Evolutionary conservation across 305 asterid species (phyloP), one percentile per base, ranked within the genome.

Genomic region (Fraxinus floribunda): DNA sequence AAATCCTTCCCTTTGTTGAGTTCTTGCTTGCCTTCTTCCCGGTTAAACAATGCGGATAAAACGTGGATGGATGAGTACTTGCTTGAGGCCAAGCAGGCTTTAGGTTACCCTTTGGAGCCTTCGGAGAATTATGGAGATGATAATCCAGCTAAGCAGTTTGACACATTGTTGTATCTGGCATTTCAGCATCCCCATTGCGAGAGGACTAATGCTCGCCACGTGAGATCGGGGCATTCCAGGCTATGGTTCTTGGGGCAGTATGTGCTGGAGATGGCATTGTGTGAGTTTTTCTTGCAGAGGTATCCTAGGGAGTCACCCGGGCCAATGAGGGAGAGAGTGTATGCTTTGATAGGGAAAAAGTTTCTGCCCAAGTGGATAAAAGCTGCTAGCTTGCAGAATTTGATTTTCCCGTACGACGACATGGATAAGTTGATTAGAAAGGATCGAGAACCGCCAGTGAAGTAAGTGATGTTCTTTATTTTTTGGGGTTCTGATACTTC

Each of bases 281-380:
- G 98, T 78, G 99, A 96, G 90, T 96, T 93, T 87, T 93, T 92
- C 91, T 72, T 96, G 95, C 98, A 96, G 85, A 85, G 97, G 75
- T 96, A 94, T 83, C 99, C 98, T 7, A 92, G 98, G 91, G 99
- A 96, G 62, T 92, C 98, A 0, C 98, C 99, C 0, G 98, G 98
- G 30, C 99, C 99, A 1, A 93, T 94, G 98, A 91, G 99, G 92
- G 99, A 96, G 88, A 92, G 99, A 85, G 98, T 93, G 55, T 94
- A 84, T 87, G 97, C 94, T 44, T 44, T 96, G 85, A 93, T 93
- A 81, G 99, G 99, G 89, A 96, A 96, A 90, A 93, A 95, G 89
- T 94, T 79, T 85, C 80, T 94, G 88, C 99, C 99, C 32, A 91
- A 81, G 87, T 94, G 93, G 98, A 87, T 94, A 30, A 96, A 88